Percentiles rank a stretch among this genome's conserved stretches.
Conservation (phyloP, 164 flowering plant genomes). For the Paratinospora sagittata region DNA sequence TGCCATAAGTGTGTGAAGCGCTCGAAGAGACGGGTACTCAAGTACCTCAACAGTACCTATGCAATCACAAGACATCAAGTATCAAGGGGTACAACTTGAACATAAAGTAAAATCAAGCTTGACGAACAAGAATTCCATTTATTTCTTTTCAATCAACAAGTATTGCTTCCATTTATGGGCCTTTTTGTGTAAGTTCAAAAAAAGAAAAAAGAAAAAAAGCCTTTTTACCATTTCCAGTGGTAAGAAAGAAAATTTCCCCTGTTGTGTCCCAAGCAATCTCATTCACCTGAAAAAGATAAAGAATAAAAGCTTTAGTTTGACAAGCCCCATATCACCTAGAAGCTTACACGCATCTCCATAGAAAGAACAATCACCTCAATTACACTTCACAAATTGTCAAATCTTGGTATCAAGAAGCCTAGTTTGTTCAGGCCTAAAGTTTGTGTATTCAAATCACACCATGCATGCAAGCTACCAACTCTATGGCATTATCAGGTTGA, state of each 20-base stretch:
- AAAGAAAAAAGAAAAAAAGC: too few species aligned
- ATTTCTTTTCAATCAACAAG: neutral
- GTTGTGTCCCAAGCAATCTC: conserved; percentile 95
- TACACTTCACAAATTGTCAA: too few species aligned
- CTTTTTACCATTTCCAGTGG: conserved; percentile 80
- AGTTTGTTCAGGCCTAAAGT: too few species aligned
- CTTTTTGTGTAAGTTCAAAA: neutral
- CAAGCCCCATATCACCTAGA: too few species aligned
- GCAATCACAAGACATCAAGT: conserved; percentile 2
- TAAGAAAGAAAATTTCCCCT: conserved; percentile 87
- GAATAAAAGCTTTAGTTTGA: neutral
- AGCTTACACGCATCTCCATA: too few species aligned
- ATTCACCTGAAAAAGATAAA: conserved; percentile 57
- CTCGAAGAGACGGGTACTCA: conserved; percentile 74
- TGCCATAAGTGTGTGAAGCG: conserved; percentile 82
- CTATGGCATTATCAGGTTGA: neutral
- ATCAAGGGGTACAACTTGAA: neutral
- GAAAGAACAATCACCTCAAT: too few species aligned
- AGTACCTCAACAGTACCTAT: conserved; percentile 91
- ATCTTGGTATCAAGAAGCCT: too few species aligned
- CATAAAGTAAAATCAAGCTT: neutral
- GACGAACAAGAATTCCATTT: neutral
- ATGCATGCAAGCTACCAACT: neutral
- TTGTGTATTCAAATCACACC: too few species aligned
- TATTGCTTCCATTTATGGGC: neutral